Evolutionary conservation across 2,329 filamentous ascomycete genomes (phyloP).

Genomic region (Bretziella fagacearum): DNA sequence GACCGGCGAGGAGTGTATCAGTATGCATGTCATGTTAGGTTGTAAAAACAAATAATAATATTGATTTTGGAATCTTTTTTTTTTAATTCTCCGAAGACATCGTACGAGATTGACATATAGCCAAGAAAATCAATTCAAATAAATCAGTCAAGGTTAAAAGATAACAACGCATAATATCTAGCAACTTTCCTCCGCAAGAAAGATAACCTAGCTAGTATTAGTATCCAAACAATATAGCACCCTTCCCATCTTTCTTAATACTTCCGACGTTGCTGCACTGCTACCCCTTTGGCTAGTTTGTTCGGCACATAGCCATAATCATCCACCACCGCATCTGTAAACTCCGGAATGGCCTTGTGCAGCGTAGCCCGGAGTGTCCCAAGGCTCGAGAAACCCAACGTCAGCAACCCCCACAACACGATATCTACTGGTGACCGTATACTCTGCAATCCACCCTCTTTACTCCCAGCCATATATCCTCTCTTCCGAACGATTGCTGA

Average conservation of each 20-base stretch:
- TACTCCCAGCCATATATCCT: neutral
- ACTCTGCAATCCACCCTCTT: neutral
- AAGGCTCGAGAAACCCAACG: constrained; percentile 7
- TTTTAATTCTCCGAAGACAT: too few relatives aligned
- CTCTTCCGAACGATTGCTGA: neutral
- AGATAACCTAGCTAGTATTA: too few relatives aligned
- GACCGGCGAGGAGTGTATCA: too few relatives aligned
- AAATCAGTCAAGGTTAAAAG: neutral
- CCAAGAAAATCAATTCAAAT: too few relatives aligned
- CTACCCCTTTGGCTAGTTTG: neutral
- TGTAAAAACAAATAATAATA: too few relatives aligned
- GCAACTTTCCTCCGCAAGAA: too few relatives aligned
- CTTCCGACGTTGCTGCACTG: neutral
- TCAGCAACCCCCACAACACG: neutral
- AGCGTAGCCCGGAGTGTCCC: constrained; percentile 6
- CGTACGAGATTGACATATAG: too few relatives aligned
- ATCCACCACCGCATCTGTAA: constrained; percentile 5
- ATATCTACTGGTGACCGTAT: neutral
- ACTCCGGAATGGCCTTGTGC: neutral
- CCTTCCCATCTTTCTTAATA: neutral
- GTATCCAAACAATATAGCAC: neutral
- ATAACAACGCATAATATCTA: neutral
- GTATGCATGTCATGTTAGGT: too few relatives aligned
- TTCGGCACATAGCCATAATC: constrained; percentile 9
- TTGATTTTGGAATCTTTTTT: too few relatives aligned